phyloP scores from a whole-genome alignment of 495 filamentous ascomycete genomes.

The Neurospora sp. region DNA sequence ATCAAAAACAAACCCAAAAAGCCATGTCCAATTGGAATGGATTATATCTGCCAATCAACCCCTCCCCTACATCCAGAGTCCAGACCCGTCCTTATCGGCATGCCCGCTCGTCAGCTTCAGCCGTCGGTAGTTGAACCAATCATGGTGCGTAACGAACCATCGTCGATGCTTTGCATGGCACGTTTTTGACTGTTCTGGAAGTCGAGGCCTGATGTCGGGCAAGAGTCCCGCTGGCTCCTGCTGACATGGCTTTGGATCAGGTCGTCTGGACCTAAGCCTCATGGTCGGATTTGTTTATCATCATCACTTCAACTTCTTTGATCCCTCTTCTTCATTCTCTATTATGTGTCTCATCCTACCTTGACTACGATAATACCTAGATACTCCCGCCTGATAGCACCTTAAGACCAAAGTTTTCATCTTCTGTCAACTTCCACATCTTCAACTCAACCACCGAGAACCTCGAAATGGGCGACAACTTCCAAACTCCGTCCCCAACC shows the following conservation, averaged over 20 bases:
- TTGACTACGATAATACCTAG: neutral
- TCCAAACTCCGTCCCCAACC: neutral
- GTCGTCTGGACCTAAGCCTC: neutral
- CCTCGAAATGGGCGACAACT: neutral
- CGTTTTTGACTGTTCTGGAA: neutral
- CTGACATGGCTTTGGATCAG: neutral
- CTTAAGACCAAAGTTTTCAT: neutral
- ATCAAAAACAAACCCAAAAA: neutral
- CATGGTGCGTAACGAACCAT: neutral
- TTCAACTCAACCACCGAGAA: neutral
- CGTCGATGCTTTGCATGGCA: neutral
- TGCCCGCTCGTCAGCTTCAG: neutral
- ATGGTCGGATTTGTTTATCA: neutral
- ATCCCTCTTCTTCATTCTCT: neutral
- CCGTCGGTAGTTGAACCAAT: neutral
- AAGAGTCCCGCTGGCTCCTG: neutral
- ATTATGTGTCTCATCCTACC: neutral
- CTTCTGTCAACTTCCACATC: neutral
- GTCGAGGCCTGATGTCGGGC: neutral
- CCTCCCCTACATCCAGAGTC: neutral
- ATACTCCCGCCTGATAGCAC: neutral
- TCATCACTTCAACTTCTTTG: neutral
- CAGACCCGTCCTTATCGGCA: neutral
- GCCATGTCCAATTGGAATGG: neutral
- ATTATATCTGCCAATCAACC: neutral